Evolutionary conservation across 108 stramenopile genomes (phyloP).

Genomic region (Cylindrotheca fusiformis): DNA sequence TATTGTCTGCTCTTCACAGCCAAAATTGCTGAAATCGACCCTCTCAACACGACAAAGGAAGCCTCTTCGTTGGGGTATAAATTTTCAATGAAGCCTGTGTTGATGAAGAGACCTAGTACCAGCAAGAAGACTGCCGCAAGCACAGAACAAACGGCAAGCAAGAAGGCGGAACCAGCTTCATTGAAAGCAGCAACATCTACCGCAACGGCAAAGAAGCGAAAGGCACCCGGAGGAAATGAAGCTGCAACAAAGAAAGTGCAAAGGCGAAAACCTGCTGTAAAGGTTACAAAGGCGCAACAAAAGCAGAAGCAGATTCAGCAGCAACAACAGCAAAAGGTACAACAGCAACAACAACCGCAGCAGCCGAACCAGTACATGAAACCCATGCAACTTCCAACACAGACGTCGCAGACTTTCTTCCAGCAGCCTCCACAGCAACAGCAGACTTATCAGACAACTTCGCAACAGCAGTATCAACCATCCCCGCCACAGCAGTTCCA

Average conservation of each 20-base stretch:
- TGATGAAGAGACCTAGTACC: background rate
- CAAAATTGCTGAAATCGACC: conserved; percentile 22
- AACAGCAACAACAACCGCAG: too few relatives aligned
- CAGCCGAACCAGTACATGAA: conserved; percentile 10
- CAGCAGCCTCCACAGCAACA: conserved; percentile 3
- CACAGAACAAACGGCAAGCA: conserved; percentile 2
- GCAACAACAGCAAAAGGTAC: background rate
- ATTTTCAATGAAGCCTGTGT: conserved; percentile 1
- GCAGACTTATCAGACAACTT: conserved; percentile 14
- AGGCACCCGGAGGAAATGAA: conserved; percentile 1
- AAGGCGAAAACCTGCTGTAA: conserved; percentile 10
- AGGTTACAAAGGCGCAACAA: conserved; percentile 5
- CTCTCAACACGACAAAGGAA: conserved; percentile 17
- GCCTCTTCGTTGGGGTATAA: conserved; percentile 23
- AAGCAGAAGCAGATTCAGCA: conserved; percentile 10
- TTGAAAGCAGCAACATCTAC: conserved; percentile 1
- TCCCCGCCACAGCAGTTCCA: background rate
- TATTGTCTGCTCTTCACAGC: background rate
- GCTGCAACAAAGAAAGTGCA: conserved; percentile 13
- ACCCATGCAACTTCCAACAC: conserved; percentile 13
- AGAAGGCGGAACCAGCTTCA: conserved; percentile 12
- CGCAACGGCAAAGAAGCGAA: conserved; percentile 10
- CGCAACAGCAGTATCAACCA: conserved; percentile 11
- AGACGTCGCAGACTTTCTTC: conserved; percentile 3
- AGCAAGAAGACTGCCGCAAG: conserved; percentile 1